phyloP scores from a whole-genome alignment of 1,284 basidiomycete species.

The Ustilago hordei region DNA sequence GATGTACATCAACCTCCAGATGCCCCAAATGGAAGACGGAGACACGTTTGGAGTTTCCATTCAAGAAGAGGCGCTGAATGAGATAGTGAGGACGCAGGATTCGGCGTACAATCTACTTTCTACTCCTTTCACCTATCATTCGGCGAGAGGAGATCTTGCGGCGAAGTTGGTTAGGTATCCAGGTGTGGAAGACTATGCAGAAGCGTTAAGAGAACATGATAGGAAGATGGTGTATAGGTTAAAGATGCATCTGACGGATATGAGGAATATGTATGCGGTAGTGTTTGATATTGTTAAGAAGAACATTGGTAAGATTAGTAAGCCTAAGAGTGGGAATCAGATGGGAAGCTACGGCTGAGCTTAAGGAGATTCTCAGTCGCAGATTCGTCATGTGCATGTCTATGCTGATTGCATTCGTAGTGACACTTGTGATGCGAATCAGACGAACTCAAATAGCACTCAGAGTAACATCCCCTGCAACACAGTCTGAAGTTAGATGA shows the following conservation, averaged over 20 bases:
- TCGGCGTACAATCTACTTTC: conserved; percentile 48
- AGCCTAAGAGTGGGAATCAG: conserved; percentile 54
- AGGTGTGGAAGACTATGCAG: conserved; percentile 38
- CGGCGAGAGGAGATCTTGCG: conserved; percentile 39
- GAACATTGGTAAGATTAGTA: conserved; percentile 52
- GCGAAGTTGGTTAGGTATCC: conserved; percentile 48
- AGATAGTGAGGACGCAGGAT: conserved; percentile 51
- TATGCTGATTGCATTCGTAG: not conserved
- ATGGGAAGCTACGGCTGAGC: conserved; percentile 46
- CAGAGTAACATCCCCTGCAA: too few species aligned
- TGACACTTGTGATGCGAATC: too few species aligned
- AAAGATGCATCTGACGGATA: conserved; percentile 52
- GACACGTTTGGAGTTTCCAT: conserved; percentile 54
- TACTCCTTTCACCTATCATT: conserved; percentile 41
- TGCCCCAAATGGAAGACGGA: conserved; percentile 57
- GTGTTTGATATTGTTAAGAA: conserved; percentile 49
- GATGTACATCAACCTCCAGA: conserved; percentile 56
- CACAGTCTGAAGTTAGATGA: not conserved
- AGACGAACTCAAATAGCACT: too few species aligned
- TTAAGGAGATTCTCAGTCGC: too few species aligned
- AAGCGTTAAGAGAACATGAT: conserved; percentile 47
- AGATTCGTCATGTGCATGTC: too few species aligned
- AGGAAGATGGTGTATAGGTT: conserved; percentile 38
- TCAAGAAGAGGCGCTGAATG: conserved; percentile 54
- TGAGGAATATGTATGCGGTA: conserved; percentile 52